Evolutionary conservation across 192 early-diverging fungal species (phyloP).

Genomic region (Geranomyces michiganensis): DNA sequence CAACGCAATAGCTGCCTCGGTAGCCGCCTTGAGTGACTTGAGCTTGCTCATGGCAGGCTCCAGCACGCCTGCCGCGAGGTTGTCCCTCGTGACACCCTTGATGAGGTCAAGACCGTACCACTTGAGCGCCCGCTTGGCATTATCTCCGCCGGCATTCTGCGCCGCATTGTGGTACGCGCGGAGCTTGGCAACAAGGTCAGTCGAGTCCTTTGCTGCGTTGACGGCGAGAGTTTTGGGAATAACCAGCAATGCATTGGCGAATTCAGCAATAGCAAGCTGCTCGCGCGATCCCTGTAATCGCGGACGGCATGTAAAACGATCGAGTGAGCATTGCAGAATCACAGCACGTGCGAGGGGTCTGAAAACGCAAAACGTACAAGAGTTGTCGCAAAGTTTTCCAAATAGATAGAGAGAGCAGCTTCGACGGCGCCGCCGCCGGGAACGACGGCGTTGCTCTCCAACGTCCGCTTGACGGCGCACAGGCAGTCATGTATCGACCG

Average conservation of each 20-base stretch:
- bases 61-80: conserved; percentile 89
- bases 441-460: conserved; percentile 94
- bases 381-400: conserved; percentile 98
- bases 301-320: background rate
- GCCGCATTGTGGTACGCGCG: conserved; percentile 95
- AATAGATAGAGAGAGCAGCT: conserved; percentile 91
- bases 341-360: background rate
- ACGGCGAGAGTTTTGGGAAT: conserved; percentile 98
- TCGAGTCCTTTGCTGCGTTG: conserved; percentile 98
- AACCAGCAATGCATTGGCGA: conserved; percentile 89
- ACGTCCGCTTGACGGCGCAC: conserved; percentile 94
- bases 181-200: conserved; percentile 93
- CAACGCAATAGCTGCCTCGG: conserved; percentile 97
- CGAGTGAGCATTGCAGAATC: background rate
- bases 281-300: conserved; percentile 82
- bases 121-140: conserved; percentile 76
- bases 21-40: conserved; percentile 95
- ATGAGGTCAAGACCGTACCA: conserved; percentile 89
- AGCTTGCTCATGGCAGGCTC: conserved; percentile 99
- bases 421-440: conserved; percentile 98
- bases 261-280: conserved; percentile 97
- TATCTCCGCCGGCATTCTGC: conserved; percentile 72
- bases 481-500: conserved; percentile 92
- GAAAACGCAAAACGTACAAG: conserved; percentile 59
- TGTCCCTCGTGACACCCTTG: conserved; percentile 91